These are phyloP conservation scores for Erigeron philadelphicus DNA, from an alignment of 140 eudicot genomes.

Conservation along the genomic window DNA sequence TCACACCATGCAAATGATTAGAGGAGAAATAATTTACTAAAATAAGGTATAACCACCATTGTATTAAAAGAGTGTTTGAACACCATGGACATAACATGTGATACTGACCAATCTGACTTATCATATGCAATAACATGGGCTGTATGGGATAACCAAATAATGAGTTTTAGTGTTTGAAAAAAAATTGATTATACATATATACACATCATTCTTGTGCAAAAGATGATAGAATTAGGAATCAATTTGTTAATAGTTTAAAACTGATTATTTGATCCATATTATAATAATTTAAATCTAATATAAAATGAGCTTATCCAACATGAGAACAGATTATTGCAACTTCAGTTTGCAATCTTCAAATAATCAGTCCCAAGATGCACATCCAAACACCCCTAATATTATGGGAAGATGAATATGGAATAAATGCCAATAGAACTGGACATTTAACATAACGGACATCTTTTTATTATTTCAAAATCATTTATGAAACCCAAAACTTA, in stretches of 20 bases:
- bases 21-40: slow-evolving; percentile 4
- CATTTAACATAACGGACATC: background rate
- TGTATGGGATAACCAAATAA: too few relatives aligned
- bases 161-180: background rate
- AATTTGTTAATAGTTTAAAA: too few relatives aligned
- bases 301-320: background rate
- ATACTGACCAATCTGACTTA: too few relatives aligned
- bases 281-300: background rate
- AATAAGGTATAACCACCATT: background rate
- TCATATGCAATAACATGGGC: too few relatives aligned
- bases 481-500: too few relatives aligned
- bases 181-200: background rate
- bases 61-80: background rate
- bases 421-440: background rate
- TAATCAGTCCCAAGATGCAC: background rate
- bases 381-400: background rate
- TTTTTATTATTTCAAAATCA: too few relatives aligned
- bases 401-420: too few relatives aligned
- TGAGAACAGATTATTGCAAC: background rate
- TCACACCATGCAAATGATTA: slow-evolving; percentile 3
- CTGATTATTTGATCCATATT: background rate
- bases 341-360: background rate
- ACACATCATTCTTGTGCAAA: background rate
- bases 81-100: background rate
- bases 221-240: background rate